Percentiles rank a stretch among this genome's conserved stretches.
Conservation (phyloP, 495 filamentous ascomycete genomes). For the Podospora bellae-mahoneyi region DNA sequence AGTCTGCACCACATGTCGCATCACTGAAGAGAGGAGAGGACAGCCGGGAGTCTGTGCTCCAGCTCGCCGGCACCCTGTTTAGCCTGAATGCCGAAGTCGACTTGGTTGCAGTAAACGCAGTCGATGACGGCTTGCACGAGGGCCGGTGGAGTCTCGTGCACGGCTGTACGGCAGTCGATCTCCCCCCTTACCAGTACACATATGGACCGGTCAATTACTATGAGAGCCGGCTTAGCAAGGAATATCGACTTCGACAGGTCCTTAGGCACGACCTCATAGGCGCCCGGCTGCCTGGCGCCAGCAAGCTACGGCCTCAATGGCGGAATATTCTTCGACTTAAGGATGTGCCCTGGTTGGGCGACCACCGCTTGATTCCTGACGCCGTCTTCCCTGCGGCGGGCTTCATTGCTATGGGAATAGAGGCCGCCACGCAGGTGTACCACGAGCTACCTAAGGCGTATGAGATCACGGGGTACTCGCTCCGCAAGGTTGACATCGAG, state of each 20-base stretch:
- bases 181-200: conserved; percentile 49
- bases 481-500: conserved; percentile 43
- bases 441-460: neutral
- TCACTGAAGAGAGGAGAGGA: conserved; percentile 37
- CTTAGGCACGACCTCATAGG: conserved; percentile 48
- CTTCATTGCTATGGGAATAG: conserved; percentile 46
- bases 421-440: conserved; percentile 32
- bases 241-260: conserved; percentile 33
- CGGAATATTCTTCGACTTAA: conserved; percentile 37
- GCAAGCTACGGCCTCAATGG: conserved; percentile 37
- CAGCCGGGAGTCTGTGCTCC: conserved; percentile 31
- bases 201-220: conserved; percentile 36
- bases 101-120: neutral
- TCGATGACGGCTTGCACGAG: neutral
- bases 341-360: conserved; percentile 43
- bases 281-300: conserved; percentile 26
- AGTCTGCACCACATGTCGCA: conserved; percentile 34
- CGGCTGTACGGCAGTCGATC: conserved; percentile 28
- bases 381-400: conserved; percentile 51
- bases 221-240: conserved; percentile 39
- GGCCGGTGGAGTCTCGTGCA: no score
- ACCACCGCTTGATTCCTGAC: conserved; percentile 37
- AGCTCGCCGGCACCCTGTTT: conserved; percentile 41
- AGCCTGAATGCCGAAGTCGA: conserved; percentile 12
- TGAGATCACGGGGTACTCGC: conserved; percentile 3